A percentile compares a stretch with the other conserved stretches of the same genome.
Conservation (phyloP, 2,329 filamentous ascomycete genomes). For the Hymenoscyphus repandus region DNA sequence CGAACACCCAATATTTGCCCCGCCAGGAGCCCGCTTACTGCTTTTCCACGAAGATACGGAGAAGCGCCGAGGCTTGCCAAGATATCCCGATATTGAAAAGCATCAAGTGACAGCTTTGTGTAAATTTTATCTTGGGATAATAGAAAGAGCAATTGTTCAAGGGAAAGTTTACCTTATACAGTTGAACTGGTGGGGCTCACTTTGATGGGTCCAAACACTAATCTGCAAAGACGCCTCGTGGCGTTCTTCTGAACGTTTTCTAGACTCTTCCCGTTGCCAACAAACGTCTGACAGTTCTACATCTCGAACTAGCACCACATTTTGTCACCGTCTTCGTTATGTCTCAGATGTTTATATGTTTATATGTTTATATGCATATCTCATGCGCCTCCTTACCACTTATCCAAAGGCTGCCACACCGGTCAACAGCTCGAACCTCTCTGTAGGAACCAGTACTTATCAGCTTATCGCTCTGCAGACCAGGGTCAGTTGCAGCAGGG, state of each 20-base stretch:
- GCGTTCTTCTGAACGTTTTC: too few relatives aligned
- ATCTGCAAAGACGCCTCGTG: too few relatives aligned
- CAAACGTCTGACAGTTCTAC: too few relatives aligned
- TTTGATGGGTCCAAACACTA: too few relatives aligned
- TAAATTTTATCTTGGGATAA: neutral
- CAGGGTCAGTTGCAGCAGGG: neutral
- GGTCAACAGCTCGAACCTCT: neutral
- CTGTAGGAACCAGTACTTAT: neutral
- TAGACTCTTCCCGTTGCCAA: too few relatives aligned
- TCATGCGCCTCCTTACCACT: neutral
- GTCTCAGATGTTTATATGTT: too few relatives aligned
- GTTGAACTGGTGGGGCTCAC: too few relatives aligned
- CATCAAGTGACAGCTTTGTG: neutral
- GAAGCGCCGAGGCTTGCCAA: neutral
- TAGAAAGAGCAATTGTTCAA: neutral
- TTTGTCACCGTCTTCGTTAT: too few relatives aligned
- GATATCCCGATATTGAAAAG: neutral
- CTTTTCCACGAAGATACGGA: neutral
- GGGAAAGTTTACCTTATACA: neutral
- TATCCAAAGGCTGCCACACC: neutral
- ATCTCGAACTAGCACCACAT: too few relatives aligned
- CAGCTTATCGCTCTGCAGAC: slow-evolving; percentile 1
- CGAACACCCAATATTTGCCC: too few relatives aligned
- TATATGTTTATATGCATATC: too few relatives aligned
- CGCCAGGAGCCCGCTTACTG: neutral